phyloP scores from a whole-genome alignment of 306 rosid genomes.

The Cucumis cinereus region DNA sequence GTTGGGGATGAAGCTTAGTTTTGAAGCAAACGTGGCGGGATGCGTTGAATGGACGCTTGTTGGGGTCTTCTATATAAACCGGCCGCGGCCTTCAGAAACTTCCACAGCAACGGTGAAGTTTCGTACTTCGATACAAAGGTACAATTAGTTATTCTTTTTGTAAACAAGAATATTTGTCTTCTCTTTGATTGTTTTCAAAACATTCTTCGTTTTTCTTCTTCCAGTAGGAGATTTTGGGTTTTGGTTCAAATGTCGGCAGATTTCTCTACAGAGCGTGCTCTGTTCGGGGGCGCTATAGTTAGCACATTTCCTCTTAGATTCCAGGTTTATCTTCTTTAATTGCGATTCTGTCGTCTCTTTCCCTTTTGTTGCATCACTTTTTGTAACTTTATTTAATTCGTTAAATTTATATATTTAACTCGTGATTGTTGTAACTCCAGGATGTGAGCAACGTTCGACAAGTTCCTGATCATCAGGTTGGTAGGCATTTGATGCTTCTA shows the following conservation, averaged over 20 bases:
- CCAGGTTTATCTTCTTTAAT: conserved; percentile 30
- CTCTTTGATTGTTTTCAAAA: neutral
- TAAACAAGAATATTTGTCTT: neutral
- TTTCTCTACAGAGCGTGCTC: conserved; percentile 23
- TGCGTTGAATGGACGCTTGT: neutral
- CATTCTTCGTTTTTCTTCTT: too few species aligned
- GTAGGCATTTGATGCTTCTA: neutral
- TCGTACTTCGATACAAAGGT: neutral
- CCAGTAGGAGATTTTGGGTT: neutral
- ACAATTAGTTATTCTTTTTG: neutral
- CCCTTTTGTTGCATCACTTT: neutral
- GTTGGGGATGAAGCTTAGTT: neutral
- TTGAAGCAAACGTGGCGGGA: neutral
- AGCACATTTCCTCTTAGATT: conserved; percentile 56
- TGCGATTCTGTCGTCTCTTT: neutral
- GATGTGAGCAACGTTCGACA: conserved; percentile 67
- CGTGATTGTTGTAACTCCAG: conserved; percentile 19
- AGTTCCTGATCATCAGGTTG: conserved; percentile 88
- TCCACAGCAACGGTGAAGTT: neutral
- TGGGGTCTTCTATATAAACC: neutral
- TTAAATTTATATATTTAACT: neutral
- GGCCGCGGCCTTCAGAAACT: neutral
- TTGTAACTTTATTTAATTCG: neutral
- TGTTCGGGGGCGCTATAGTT: conserved; percentile 59
- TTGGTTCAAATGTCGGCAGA: conserved; percentile 35